Base-by-base conservation (phyloP, 2,329 filamentous ascomycete genomes). In the Xylariaceae sp. region DNA sequence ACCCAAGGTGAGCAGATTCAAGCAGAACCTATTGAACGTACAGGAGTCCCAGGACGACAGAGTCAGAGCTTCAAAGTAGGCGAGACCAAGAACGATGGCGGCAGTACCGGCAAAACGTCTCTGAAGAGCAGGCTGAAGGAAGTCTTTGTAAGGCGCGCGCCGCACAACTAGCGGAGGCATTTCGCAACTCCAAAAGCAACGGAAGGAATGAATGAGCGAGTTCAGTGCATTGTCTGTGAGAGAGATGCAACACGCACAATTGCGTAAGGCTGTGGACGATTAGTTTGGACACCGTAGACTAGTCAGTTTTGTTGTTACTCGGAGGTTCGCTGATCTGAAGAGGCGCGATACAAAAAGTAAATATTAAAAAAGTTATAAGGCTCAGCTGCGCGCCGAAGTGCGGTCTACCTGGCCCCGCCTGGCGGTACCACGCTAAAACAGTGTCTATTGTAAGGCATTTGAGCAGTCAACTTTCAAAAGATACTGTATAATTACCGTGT, bases 61-160 rank as follows among this genome's bases (percentile, higher is more conserved):
- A 50, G 85, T 71, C 47, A 94, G 73, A 42, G 91, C 83, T 67
- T 91, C 83, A 30, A 83, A 49, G 70, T 94, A 96, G 68, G 90
- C 91, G 50, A 91, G 77, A 41, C 80, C 74, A 8, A 94, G 75
- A 11, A 92, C 78, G 58, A 90, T 76, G 11, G 83, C 80, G 41
- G 88, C 88, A 10, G 91, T 91, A 59, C 86, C 86, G 42, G 88
- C 87, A 74, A 97, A 97, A 66, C 92, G 85, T 66, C 89, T 82
- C 73, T 97, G 93, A 60, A 97, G 78, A 46, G 89, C 87, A 43
- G 93, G 92, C 57, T 93, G 95, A 63, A 97, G 77, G 72, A 95
- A 95, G 76, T 96, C 91, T 78, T 91, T 88, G 75, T 96, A 96
- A 42, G 81, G 78, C 66, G 77, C 75, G 68, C 71, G 82, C 79